Conservation (phyloP, 306 rosid genomes). For the Geum urbanum region DNA sequence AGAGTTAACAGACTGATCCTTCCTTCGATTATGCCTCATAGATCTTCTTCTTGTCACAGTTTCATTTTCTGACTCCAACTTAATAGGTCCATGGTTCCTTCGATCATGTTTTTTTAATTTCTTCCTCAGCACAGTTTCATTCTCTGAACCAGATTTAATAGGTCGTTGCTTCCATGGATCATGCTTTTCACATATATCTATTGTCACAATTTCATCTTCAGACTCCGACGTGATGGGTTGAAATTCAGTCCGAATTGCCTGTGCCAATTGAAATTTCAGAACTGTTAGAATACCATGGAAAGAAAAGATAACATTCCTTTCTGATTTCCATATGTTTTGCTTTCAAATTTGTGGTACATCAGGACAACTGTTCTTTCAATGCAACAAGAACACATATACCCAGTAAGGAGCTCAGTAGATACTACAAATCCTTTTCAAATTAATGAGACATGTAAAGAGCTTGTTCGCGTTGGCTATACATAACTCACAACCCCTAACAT, state of each 20-base stretch:
- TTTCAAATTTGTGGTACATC: background rate
- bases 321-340: background rate
- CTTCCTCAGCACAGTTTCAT: conserved; percentile 36
- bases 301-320: background rate
- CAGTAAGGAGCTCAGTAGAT: background rate
- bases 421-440: background rate
- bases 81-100: conserved; percentile 54
- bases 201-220: conserved; percentile 40
- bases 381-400: conserved; percentile 5
- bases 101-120: conserved; percentile 49
- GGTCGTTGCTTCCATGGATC: conserved; percentile 71
- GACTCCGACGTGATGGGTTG: conserved; percentile 47
- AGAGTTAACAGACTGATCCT: conserved; percentile 28
- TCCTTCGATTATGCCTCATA: background rate
- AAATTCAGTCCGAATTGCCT: conserved; percentile 47
- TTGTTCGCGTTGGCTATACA: background rate
- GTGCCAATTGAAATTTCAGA: conserved; percentile 15
- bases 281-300: background rate
- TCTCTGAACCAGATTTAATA: conserved; percentile 30
- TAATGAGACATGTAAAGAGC: background rate
- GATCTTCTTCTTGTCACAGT: conserved; percentile 8
- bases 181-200: conserved; percentile 40
- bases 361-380: background rate
- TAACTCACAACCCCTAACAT: background rate
- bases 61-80: background rate